Evolutionary conservation across 345 rosid species (phyloP), one percentile per base, ranked within the genome.

Genomic region (Hibiscus tridactylites): DNA sequence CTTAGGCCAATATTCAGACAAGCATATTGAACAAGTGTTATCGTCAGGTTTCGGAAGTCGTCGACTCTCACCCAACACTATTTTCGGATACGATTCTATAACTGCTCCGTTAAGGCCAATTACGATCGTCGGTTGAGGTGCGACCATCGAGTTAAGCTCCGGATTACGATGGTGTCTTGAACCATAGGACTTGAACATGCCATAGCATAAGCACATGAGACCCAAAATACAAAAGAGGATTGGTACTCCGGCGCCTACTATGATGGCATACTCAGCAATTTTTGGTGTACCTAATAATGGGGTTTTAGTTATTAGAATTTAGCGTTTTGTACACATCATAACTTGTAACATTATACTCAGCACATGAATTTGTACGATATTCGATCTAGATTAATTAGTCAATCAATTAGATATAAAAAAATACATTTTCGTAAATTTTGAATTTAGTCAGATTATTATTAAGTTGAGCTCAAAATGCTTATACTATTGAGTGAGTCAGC

Each of bases 1-100:
- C 49, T 87, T 83, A 62, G 79, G 75, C 15, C 47, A 65, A 76
- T 87, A 85, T 65, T 86, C 96, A 0, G 85, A 78, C 73, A 90
- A 79, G 77, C 93, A 90, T 44, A 90, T 90, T 0, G 90, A 68
- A 63, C 96, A 88, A 8, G 80, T 76, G 70, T 61, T 77, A 42
- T 81, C 83, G 33, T 88, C 85, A 15, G 31, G 81, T 54, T 89
- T 85, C 0, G 93, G 88, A 5, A 88, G 39, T n/a, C 90, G 75
- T 78, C 80, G 77, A 75, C 91, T 88, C 46, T 63, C 67, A 1
- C 67, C 47, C 3, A 62, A 1, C 5, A 19, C 52, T 42, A 21
- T 78, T 57, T 82, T 90, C 1, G 91, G 91, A 61, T 82, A 90
- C 0, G 92, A 90, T 12, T 90, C 88, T 19, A 91, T 81, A 0